A percentile compares a stretch with the other conserved stretches of the same genome.
These are phyloP conservation scores for Diaporthe vexans DNA, from an alignment of 2,329 filamentous ascomycete species.

Conservation along the genomic window DNA sequence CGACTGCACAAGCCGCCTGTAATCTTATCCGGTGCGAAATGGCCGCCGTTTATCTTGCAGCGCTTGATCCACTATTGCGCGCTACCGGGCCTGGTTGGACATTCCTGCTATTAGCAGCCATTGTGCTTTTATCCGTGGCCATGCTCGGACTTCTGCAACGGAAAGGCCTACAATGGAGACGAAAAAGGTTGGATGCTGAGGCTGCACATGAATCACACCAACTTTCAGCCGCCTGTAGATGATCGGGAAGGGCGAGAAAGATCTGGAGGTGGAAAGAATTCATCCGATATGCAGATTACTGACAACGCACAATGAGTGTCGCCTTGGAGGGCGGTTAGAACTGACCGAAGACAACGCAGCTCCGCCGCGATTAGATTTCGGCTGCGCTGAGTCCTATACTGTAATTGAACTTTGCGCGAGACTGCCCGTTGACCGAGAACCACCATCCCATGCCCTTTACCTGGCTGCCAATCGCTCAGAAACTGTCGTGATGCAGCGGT, in stretches of 20 bases:
- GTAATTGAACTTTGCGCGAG: background rate
- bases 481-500: background rate
- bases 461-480: background rate
- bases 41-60: conserved; percentile 26
- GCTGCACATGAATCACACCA: background rate
- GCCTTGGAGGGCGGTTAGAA: too few relatives aligned
- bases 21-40: conserved; percentile 32
- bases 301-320: too few relatives aligned
- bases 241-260: too few relatives aligned
- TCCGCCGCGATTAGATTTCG: background rate
- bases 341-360: background rate
- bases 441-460: background rate
- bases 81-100: conserved; percentile 9
- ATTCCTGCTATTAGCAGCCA: background rate
- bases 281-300: too few relatives aligned
- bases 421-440: too few relatives aligned
- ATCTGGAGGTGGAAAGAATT: background rate
- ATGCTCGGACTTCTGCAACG: background rate
- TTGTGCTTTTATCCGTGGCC: background rate
- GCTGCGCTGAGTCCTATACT: background rate
- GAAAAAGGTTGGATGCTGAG: background rate
- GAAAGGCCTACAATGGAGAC: background rate
- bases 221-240: background rate
- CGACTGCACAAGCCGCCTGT: conserved; percentile 29
- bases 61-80: conserved; percentile 18